Percentiles rank a stretch among this genome's conserved stretches.
Conservation (phyloP, 768 basidiomycete genomes). For the Serendipita vermifera region DNA sequence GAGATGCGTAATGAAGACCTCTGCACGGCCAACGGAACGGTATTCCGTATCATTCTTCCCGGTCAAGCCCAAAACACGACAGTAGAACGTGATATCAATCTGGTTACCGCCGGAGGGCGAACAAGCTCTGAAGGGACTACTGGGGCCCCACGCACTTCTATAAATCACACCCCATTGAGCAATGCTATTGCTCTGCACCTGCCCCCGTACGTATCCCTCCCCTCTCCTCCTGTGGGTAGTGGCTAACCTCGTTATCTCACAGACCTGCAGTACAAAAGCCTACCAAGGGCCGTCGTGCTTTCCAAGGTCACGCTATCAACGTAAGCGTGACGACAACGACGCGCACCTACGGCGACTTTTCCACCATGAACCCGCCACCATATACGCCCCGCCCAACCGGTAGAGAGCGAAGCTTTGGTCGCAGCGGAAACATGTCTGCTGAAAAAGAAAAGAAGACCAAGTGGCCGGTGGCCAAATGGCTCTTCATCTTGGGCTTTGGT, state of each 20-base stretch:
- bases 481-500: conserved; percentile 6
- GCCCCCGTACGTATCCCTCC: no score
- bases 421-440: background rate
- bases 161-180: no score
- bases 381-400: conserved; percentile 5
- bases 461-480: conserved; percentile 6
- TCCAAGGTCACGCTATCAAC: background rate
- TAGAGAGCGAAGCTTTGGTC: conserved; percentile 3
- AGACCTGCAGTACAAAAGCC: no score
- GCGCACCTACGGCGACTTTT: conserved; percentile 5
- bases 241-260: no score
- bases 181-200: no score
- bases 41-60: conserved; percentile 2
- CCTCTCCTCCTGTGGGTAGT: no score
- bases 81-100: no score
- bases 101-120: no score
- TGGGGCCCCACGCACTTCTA: no score
- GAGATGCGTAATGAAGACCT: background rate
- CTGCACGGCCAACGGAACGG: background rate
- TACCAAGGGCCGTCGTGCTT: no score
- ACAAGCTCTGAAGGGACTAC: no score
- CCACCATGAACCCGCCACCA: background rate
- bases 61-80: background rate
- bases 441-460: background rate
- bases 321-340: conserved; percentile 8